These are phyloP conservation scores for Rhododendron williamsianum DNA, from an alignment of 148 eudicot genomes.

Conservation along the genomic window DNA sequence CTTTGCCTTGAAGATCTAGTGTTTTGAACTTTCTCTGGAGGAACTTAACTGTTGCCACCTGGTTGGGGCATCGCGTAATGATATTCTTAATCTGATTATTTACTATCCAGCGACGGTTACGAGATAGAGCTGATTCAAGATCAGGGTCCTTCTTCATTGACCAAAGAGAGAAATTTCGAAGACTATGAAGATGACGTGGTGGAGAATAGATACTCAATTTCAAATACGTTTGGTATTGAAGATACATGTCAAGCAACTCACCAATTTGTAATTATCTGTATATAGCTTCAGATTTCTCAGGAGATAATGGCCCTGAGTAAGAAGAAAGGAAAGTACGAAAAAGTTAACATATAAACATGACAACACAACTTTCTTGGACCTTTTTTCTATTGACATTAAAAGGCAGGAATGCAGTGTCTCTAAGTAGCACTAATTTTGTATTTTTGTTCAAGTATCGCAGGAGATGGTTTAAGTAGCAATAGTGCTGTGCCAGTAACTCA, in stretches of 20 bases:
- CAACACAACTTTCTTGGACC: neutral
- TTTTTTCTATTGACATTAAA: neutral
- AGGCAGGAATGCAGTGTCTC: neutral
- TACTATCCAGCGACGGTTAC: conserved; percentile 82
- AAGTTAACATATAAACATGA: neutral
- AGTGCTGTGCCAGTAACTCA: neutral
- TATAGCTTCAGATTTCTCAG: conserved; percentile 7
- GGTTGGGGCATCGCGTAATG: conserved; percentile 60
- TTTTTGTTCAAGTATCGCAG: neutral
- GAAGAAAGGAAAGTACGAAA: neutral
- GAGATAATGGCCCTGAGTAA: conserved; percentile 1
- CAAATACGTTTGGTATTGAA: conserved; percentile 7
- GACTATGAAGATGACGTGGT: neutral
- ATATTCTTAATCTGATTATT: conserved; percentile 93
- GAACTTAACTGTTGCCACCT: conserved; percentile 48
- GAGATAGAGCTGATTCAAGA: conserved; percentile 77
- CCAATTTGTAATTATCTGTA: conserved; percentile 3
- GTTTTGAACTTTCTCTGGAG: conserved; percentile 91
- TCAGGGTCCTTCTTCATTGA: conserved; percentile 96
- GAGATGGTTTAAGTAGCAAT: neutral
- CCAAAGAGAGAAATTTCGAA: conserved; percentile 64
- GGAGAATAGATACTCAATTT: conserved; percentile 7
- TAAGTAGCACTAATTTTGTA: neutral
- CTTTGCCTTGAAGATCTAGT: conserved; percentile 87
- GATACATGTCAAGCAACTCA: conserved; percentile 3